Base-by-base conservation (phyloP, 2,329 filamentous ascomycete species). In the Sporothrix curviconia region DNA sequence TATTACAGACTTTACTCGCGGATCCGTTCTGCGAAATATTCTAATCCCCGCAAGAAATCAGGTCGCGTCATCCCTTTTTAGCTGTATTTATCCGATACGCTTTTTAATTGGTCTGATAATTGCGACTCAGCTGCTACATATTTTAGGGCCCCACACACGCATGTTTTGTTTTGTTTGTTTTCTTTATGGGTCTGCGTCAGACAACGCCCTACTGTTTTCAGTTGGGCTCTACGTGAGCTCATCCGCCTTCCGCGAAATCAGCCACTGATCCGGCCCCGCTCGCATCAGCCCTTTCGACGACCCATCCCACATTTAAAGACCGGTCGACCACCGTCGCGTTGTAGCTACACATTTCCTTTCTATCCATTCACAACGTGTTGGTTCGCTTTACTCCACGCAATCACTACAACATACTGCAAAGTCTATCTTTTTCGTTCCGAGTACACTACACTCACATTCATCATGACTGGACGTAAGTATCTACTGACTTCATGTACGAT, bases 401-500 rank as follows among this genome's bases (percentile, higher is more conserved):
- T n/a, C n/a, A n/a, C n/a, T n/a, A n/a, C n/a, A n/a, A n/a, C n/a
- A n/a, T n/a, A n/a, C n/a, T n/a, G n/a, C n/a, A n/a, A 43, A 55
- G 57, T 54, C 51, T 60, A 52, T 50, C 14, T 52, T 22, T 32
- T 42, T 17, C 32, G 22, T 28, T n/a, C 17, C 39, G 14, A 67
- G 64, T 65, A 58, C 46, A 49, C 39, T n/a, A 8, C 56, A 36
- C 17, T 25, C 44, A 28, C 40, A 8, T 22, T 44, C 61, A 64
- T 52, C 15, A 64, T 64, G 63, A 64, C 63, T 62, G 63, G 63
- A 64, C 64, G 64, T 68, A 62, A 65, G 63, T 66, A 56, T 25
- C 44, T 54, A 1, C 37, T 34, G 1, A n/a, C 17, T 19, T 64
- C 67, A 72, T 4, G 36, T 36, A 2, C 17, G 30, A 24, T 28